Conservation (phyloP, 2,329 filamentous ascomycete species). For the Pezicula radicicola region DNA sequence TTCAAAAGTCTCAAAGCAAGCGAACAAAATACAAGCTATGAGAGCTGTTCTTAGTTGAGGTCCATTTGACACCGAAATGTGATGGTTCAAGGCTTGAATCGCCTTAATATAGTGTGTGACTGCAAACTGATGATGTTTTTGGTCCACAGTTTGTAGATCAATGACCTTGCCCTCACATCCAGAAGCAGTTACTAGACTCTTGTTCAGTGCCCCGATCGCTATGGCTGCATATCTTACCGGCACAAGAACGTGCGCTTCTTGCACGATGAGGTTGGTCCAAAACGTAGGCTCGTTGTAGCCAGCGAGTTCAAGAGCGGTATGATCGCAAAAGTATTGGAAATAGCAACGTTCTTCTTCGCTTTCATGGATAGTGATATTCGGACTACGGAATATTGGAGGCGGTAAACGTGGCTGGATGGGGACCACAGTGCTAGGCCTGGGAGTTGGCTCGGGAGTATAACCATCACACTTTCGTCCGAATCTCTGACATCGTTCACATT, state of each 20-base stretch:
- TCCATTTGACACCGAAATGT: slow-evolving; percentile 39
- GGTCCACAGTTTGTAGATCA: slow-evolving; percentile 37
- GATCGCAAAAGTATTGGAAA: slow-evolving; percentile 57
- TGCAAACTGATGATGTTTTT: slow-evolving; percentile 55
- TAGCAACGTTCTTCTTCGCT: slow-evolving; percentile 53
- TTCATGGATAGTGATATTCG: slow-evolving; percentile 42
- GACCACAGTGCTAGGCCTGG: slow-evolving; percentile 8
- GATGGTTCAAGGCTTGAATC: slow-evolving; percentile 45
- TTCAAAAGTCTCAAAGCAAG: slow-evolving; percentile 27
- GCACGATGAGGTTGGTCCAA: slow-evolving; percentile 59
- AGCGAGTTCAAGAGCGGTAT: slow-evolving; percentile 59
- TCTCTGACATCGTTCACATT: slow-evolving; percentile 58
- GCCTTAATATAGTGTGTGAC: slow-evolving; percentile 57
- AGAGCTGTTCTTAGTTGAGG: slow-evolving; percentile 36
- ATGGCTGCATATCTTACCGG: slow-evolving; percentile 65
- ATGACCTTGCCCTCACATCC: slow-evolving; percentile 25
- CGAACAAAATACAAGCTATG: slow-evolving; percentile 26
- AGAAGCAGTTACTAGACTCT: slow-evolving; percentile 48
- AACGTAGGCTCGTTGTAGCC: slow-evolving; percentile 65
- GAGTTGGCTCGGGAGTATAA: slow-evolving; percentile 38
- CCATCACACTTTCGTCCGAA: slow-evolving; percentile 59
- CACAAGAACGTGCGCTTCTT: slow-evolving; percentile 57
- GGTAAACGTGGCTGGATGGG: slow-evolving; percentile 28
- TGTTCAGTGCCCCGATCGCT: slow-evolving; percentile 63
- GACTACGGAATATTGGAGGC: slow-evolving; percentile 12